Evolutionary conservation across 2,329 filamentous ascomycete species (phyloP).

Genomic region (Oidium heveae): DNA sequence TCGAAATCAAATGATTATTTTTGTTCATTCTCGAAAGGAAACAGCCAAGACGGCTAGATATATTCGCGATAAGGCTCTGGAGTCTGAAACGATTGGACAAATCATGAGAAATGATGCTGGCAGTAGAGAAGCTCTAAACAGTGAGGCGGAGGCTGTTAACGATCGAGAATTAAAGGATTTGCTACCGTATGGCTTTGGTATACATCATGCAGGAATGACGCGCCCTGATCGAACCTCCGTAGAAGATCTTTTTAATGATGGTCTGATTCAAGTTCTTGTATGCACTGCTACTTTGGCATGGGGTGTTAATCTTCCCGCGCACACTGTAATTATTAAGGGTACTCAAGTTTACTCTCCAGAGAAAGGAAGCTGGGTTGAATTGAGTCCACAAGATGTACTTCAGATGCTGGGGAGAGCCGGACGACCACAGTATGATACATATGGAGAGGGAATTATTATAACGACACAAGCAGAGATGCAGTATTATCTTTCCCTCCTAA

Average conservation of each 20-base stretch:
- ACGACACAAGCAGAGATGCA: conserved; percentile 87
- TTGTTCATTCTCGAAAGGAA: conserved; percentile 94
- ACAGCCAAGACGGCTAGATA: conserved; percentile 94
- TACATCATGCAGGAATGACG: conserved; percentile 95
- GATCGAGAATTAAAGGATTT: conserved; percentile 83
- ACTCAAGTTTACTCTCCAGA: conserved; percentile 96
- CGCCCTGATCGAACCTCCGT: conserved; percentile 85
- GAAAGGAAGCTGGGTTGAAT: conserved; percentile 93
- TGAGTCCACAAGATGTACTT: conserved; percentile 89
- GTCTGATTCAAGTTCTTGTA: conserved; percentile 80
- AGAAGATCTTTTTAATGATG: conserved; percentile 79
- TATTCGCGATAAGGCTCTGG: conserved; percentile 88
- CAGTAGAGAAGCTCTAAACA: conserved; percentile 63
- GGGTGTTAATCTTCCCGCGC: conserved; percentile 94
- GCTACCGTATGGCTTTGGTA: conserved; percentile 87
- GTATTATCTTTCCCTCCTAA: conserved; percentile 88
- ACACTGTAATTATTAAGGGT: conserved; percentile 97
- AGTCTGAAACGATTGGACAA: conserved; percentile 88
- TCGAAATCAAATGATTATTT: conserved; percentile 95
- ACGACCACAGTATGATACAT: conserved; percentile 88
- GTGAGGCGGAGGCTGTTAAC: conserved; percentile 58
- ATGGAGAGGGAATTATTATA: conserved; percentile 96
- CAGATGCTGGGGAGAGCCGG: conserved; percentile 98
- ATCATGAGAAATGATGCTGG: conserved; percentile 84
- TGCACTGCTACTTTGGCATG: conserved; percentile 96